phyloP scores from a whole-genome alignment of 2,329 filamentous ascomycete species.

The Cladophialophora yegresii region DNA sequence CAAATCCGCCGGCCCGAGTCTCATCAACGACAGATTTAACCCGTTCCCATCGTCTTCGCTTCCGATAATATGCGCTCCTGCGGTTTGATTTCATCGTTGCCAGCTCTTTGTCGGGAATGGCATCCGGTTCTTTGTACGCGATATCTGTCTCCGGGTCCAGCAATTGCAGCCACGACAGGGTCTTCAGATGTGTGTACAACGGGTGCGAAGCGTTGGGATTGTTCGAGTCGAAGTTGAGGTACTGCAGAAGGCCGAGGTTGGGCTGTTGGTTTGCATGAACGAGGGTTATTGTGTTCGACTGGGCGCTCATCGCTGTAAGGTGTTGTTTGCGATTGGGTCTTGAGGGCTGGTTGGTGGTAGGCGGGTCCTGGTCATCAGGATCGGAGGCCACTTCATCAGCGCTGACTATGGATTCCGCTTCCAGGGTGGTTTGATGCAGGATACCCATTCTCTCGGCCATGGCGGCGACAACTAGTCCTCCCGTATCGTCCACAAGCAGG shows the following conservation, averaged over 20 bases:
- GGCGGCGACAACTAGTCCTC: conserved; percentile 76
- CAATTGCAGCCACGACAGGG: conserved; percentile 89
- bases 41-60: conserved; percentile 78
- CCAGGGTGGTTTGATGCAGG: conserved; percentile 56
- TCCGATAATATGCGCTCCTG: conserved; percentile 82
- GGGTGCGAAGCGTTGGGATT: conserved; percentile 70
- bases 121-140: conserved; percentile 68
- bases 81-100: conserved; percentile 76
- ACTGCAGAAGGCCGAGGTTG: conserved; percentile 82
- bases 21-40: conserved; percentile 72
- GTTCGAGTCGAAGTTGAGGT: conserved; percentile 80
- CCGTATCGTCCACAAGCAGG: conserved; percentile 83
- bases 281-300: conserved; percentile 75
- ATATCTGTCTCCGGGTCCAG: conserved; percentile 73
- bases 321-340: conserved; percentile 38
- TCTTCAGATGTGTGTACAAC: conserved; percentile 76
- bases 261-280: conserved; percentile 81
- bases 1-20: conserved; percentile 73
- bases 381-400: conserved; percentile 25
- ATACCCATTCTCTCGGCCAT: conserved; percentile 89
- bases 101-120: conserved; percentile 62
- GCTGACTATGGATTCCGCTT: conserved; percentile 17
- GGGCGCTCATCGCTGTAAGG: conserved; percentile 52
- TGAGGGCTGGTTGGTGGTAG: conserved; percentile 32
- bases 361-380: conserved; percentile 11